Percentiles rank a stretch among this genome's conserved stretches.
These are phyloP conservation scores for Cutaneotrichosporon sp. DNA, from an alignment of 1,284 basidiomycete genomes.

Conservation along the genomic window DNA sequence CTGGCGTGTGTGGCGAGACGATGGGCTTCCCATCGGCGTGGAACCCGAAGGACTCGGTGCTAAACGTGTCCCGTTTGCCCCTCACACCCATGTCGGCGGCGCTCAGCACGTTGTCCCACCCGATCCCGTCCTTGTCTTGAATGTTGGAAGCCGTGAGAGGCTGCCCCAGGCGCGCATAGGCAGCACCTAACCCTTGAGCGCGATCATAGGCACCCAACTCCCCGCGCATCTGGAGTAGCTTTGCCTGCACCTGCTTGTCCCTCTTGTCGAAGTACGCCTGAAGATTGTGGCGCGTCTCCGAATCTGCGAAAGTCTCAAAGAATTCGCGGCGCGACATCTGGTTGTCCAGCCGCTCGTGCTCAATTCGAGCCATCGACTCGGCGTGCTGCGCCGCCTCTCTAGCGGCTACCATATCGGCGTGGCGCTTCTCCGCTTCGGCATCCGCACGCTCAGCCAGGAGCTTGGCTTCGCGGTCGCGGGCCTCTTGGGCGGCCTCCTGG, in stretches of 20 bases:
- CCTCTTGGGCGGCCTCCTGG: too few relatives aligned
- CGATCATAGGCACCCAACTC: neutral
- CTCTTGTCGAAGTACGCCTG: too few relatives aligned
- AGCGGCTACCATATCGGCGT: neutral
- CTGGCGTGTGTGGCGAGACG: constrained; percentile 7
- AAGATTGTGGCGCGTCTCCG: neutral
- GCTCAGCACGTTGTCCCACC: neutral
- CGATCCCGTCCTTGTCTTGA: neutral
- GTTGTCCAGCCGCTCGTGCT: neutral
- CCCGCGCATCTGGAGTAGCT: neutral
- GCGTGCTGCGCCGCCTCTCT: neutral
- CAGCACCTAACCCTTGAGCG: too few relatives aligned
- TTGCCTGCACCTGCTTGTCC: too few relatives aligned
- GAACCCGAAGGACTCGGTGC: constrained; percentile 42
- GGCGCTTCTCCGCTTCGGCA: neutral
- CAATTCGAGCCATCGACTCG: neutral
- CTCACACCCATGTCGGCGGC: neutral
- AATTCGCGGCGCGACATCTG: too few relatives aligned
- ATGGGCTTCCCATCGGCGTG: constrained; percentile 39
- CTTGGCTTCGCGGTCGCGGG: neutral
- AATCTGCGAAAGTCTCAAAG: too few relatives aligned
- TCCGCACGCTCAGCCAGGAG: neutral
- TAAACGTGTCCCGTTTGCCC: constrained; percentile 11
- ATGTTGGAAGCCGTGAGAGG: neutral
- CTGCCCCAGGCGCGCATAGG: neutral